Evolutionary conservation across 805 yeast genomes (phyloP), one percentile per base, ranked within the genome.

Genomic region (Sugiyamaella boreocaroliniensis): DNA sequence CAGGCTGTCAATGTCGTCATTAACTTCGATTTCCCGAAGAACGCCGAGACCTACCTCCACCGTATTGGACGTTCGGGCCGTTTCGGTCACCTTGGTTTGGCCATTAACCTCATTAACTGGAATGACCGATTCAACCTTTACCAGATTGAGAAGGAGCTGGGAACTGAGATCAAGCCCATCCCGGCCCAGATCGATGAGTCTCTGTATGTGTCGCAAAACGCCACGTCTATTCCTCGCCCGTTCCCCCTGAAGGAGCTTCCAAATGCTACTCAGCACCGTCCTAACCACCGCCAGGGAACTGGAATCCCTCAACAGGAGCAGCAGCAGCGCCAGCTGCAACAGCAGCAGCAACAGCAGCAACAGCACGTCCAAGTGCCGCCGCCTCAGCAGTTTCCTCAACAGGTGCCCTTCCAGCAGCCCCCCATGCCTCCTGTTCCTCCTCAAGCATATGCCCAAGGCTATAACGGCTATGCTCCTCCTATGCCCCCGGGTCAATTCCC

Each of bases 31-130:
- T 93, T 93, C 85, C 99, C 99, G 56, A 92, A 92, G 71, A 89
- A 85, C 50, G 97, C 98, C 7, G 99, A 93, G 71, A 93, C 98
- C 42, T 93, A 93, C 69, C 79, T 93, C 63, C 99, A 93, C 75
- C 86, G 98, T 79, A 93, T 92, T 63, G 98, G 98, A 78, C 89
- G 99, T 77, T 89, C 97, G 7, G 98, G 99, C 61, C 87, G 99
- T 77, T 93, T 88, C 66, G 99, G 99, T 60, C 99, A 93, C 70
- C 81, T 90, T 67, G 99, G 99, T 77, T 79, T 93, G 68, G 99
- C 99, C 32, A 89, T 93, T 66, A 93, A 93, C 73, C 80, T 93
- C 64, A 89, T 93, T 75, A 88, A 90, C 70, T 92, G 97, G 97
- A 83, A 89, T 65, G 99, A 93, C 69, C 82, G 98, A 68, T 89